Percentiles rank a stretch among this genome's conserved stretches.
Evolutionary conservation across 1,284 basidiomycete species (phyloP).

Genomic region (Naganishia sp.): DNA sequence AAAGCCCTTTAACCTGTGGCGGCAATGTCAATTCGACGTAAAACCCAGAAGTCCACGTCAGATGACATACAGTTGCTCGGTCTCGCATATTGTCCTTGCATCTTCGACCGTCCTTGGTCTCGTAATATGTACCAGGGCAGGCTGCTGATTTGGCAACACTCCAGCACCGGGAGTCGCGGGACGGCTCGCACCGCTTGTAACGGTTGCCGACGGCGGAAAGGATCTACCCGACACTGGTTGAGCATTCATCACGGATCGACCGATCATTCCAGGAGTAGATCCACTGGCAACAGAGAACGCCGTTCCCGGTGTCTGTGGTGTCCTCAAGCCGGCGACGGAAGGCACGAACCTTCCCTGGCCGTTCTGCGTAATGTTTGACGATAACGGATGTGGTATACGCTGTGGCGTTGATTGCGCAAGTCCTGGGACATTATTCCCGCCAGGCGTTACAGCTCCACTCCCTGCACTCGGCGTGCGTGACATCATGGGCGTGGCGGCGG

Average conservation of each 20-base stretch:
- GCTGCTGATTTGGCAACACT: slow-evolving; percentile 6
- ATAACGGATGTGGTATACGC: slow-evolving; percentile 12
- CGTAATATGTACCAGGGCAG: neutral
- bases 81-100: slow-evolving; percentile 16
- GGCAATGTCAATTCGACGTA: neutral
- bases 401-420: slow-evolving; percentile 2
- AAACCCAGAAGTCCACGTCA: neutral
- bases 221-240: slow-evolving; percentile 5
- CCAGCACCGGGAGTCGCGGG: neutral
- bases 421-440: neutral
- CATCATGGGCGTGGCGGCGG: slow-evolving; percentile 22
- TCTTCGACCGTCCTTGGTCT: slow-evolving; percentile 9
- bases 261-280: neutral
- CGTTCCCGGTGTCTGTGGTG: slow-evolving; percentile 11
- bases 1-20: slow-evolving; percentile 1
- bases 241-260: slow-evolving; percentile 13
- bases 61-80: slow-evolving; percentile 15
- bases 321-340: slow-evolving; percentile 6
- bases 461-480: slow-evolving; percentile 24
- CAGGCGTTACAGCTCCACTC: neutral
- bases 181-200: slow-evolving; percentile 6
- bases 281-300: slow-evolving; percentile 10
- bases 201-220: slow-evolving; percentile 15
- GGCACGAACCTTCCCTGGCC: slow-evolving; percentile 12
- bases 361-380: neutral